These are phyloP conservation scores for Apiotrichum gracile DNA, from an alignment of 1,284 basidiomycete genomes.

Conservation along the genomic window DNA sequence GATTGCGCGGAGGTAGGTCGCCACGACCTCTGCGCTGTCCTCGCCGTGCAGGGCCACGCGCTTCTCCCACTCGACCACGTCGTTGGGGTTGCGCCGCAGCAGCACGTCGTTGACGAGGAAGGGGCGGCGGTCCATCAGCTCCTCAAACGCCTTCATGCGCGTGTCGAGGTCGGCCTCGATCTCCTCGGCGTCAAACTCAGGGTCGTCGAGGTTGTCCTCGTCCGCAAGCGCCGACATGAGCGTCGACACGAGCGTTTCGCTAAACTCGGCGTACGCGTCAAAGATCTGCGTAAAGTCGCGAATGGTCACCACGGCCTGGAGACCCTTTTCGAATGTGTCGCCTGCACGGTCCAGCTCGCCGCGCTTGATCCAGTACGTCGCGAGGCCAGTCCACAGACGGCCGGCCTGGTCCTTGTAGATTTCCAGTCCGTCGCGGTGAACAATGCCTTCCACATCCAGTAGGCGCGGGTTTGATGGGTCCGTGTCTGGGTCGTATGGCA, in stretches of 20 bases:
- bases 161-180: conserved; percentile 80
- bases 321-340: conserved; percentile 80
- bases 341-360: conserved; percentile 87
- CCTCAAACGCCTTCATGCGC: conserved; percentile 90
- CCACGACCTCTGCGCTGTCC: conserved; percentile 88
- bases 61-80: conserved; percentile 99
- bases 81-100: conserved; percentile 88
- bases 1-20: conserved; percentile 85
- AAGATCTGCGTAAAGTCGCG: conserved; percentile 98
- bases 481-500: conserved; percentile 69
- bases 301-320: conserved; percentile 80
- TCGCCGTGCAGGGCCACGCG: conserved; percentile 88
- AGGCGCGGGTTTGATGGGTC: conserved; percentile 67
- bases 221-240: conserved; percentile 78
- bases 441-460: conserved; percentile 80
- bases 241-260: conserved; percentile 82
- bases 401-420: conserved; percentile 96
- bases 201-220: conserved; percentile 56
- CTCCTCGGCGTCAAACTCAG: conserved; percentile 65
- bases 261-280: conserved; percentile 92
- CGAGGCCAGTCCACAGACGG: conserved; percentile 89
- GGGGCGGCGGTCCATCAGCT: conserved; percentile 87
- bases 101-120: conserved; percentile 97
- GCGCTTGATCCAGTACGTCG: conserved; percentile 97
- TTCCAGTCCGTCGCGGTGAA: conserved; percentile 75